A percentile compares a stretch with the other conserved stretches of the same genome.
phyloP scores from a whole-genome alignment of 306 rosid species.

The Pterocarpus macrocarpus region DNA sequence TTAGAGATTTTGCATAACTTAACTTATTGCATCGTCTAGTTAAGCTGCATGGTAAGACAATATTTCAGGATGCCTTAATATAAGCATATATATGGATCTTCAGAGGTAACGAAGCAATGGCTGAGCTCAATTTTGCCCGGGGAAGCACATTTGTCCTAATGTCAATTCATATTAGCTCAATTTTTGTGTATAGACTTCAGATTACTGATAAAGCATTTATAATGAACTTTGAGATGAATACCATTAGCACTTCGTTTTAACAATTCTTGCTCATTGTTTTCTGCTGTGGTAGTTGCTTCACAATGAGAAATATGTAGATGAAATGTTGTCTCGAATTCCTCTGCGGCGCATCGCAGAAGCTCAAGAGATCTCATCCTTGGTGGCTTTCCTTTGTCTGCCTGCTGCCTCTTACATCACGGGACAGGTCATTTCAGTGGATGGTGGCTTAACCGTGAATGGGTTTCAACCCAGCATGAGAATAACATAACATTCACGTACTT shows the following conservation, averaged over 20 bases:
- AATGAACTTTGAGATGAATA: slow-evolving; percentile 1
- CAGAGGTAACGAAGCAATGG: not conserved
- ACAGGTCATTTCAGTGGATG: slow-evolving; percentile 78
- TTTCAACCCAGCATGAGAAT: slow-evolving; percentile 58
- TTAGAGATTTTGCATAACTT: slow-evolving; percentile 3
- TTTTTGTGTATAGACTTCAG: not conserved
- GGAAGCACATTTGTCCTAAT: not conserved
- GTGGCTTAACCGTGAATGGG: slow-evolving; percentile 77
- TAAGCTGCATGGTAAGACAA: not conserved
- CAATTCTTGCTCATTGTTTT: slow-evolving; percentile 34
- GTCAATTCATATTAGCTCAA: not conserved
- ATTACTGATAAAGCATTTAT: slow-evolving; percentile 17
- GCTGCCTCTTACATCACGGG: slow-evolving; percentile 90
- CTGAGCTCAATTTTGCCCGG: not conserved
- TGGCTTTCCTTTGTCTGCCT: slow-evolving; percentile 84
- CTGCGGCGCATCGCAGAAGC: slow-evolving; percentile 74
- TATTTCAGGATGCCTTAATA: no score
- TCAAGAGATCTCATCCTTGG: slow-evolving; percentile 80
- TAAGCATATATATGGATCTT: slow-evolving; percentile 1
- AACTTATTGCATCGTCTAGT: not conserved
- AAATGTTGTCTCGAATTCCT: slow-evolving; percentile 64
- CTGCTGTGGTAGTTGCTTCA: slow-evolving; percentile 58
- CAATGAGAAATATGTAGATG: slow-evolving; percentile 61
- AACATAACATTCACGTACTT: slow-evolving; percentile 36
- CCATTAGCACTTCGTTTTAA: not conserved